A percentile compares a stretch with the other conserved stretches of the same genome.
Evolutionary conservation across 371 early-diverging fungal species (phyloP).

Genomic region (Cokeromyces recurvatus): DNA sequence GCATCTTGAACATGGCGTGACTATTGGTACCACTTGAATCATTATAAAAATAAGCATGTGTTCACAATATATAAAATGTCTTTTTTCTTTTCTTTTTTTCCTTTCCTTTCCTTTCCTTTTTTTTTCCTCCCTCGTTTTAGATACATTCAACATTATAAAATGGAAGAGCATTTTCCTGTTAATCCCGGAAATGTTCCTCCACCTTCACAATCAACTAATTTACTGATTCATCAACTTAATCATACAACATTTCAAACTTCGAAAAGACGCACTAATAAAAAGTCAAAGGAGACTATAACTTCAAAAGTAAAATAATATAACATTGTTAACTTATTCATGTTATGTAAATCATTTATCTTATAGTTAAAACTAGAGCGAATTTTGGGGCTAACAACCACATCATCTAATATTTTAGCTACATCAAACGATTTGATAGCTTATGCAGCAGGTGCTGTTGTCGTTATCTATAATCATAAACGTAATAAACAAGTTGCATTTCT

Average conservation of each 20-base stretch:
- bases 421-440: constrained; percentile 66
- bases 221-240: constrained; percentile 25
- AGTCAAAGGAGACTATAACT: constrained; percentile 4
- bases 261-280: constrained; percentile 20
- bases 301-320: constrained; percentile 4
- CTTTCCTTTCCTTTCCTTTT: not conserved
- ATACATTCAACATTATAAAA: no score
- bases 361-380: constrained; percentile 63
- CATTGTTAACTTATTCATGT: no score
- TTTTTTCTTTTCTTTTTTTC: not conserved
- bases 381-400: constrained; percentile 57
- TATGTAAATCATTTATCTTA: no score
- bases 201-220: constrained; percentile 25
- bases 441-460: constrained; percentile 72
- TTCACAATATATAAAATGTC: not conserved
- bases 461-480: constrained; percentile 65
- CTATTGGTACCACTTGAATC: no score
- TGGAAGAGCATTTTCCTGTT: constrained; percentile 42
- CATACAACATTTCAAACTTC: constrained; percentile 1
- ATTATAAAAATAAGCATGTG: no score
- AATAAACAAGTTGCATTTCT: constrained; percentile 68
- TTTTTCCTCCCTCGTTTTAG: not conserved
- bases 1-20: no score
- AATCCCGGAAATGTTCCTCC: constrained; percentile 45
- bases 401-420: constrained; percentile 53